Conservation (phyloP, 2,329 filamentous ascomycete genomes). For the Zymoseptoria pseudotritici region DNA sequence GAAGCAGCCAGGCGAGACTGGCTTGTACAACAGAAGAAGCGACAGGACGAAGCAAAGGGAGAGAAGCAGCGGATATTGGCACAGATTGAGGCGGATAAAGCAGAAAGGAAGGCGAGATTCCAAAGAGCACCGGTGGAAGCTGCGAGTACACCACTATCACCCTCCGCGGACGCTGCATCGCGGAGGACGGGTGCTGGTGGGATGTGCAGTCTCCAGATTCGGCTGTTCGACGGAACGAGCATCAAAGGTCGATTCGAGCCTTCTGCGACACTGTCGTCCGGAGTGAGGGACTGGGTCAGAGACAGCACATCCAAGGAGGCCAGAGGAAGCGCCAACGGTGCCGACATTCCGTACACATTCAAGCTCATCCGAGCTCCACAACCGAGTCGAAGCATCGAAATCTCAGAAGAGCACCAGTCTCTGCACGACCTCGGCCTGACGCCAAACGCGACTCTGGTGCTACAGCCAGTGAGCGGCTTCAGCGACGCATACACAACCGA, state of each 20-base stretch:
- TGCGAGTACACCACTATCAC: conserved; percentile 10
- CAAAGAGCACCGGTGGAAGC: conserved; percentile 30
- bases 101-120: conserved; percentile 54
- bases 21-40: conserved; percentile 45
- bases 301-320: conserved; percentile 40
- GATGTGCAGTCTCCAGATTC: conserved; percentile 55
- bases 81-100: conserved; percentile 70
- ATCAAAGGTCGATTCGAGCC: conserved; percentile 61
- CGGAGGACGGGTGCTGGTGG: conserved; percentile 15
- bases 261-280: conserved; percentile 53
- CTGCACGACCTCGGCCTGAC: conserved; percentile 64
- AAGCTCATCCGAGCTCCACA: conserved; percentile 73
- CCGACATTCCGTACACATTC: conserved; percentile 62
- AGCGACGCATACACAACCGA: conserved; percentile 49
- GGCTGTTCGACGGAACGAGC: conserved; percentile 76
- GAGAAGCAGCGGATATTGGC: conserved; percentile 66
- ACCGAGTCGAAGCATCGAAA: conserved; percentile 66
- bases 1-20: conserved; percentile 28
- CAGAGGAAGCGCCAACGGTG: conserved; percentile 21
- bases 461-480: conserved; percentile 62
- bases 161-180: conserved; percentile 14
- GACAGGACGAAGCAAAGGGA: conserved; percentile 57
- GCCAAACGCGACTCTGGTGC: conserved; percentile 74
- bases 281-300: conserved; percentile 74
- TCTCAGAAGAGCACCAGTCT: conserved; percentile 63